Evolutionary conservation across 2,329 filamentous ascomycete species (phyloP), one percentile per base, ranked within the genome.

Genomic region (Aureobasidium zeae): DNA sequence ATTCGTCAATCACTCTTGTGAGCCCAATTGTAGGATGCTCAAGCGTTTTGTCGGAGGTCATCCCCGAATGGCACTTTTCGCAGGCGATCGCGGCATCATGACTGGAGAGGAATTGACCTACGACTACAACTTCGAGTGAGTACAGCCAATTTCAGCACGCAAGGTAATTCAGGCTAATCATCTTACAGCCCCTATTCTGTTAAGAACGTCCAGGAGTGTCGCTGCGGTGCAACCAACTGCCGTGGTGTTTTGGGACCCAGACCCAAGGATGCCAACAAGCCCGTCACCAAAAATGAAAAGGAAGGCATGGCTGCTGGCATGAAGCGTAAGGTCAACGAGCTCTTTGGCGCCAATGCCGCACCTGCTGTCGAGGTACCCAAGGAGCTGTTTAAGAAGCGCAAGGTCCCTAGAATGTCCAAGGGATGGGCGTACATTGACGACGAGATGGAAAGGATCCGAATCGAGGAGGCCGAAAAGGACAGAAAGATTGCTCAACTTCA

Each of bases 1-100:
- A 45, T 98, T 98, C 62, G 88, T 98, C 61, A 98, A 98, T 60
- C 91, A 98, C 63, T 94, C 87, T 13, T 98, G 91, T 65, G 82
- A 85, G 46, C 91, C 91, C 2, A 98, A 98, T 60, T 96, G 89
- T 65, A 53, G 53, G 32, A 96, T 98, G 88, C 86, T 94, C 57
- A 96, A 95, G 63, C 94, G 87, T 86, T 89, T 88, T 49, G 91
- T 98, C 44, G 81, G 81, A 36, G 88, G 88, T 20, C 87, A 94
- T 61, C 89, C 89, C 30, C 79, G 91, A 45, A 96, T 98, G 86
- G 91, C 88, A 12, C 76, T 98, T 1, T 98, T 98, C 60, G 91
- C 91, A 10, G 89, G 89, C 22, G 83, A 93, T 54, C 72, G 74
- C 35, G 86, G 86, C 11, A 89, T 98, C 59, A 84, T 84, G 79